phyloP scores from a whole-genome alignment of 495 filamentous ascomycete species.

The Aspergillus sclerotiicarbonarius region DNA sequence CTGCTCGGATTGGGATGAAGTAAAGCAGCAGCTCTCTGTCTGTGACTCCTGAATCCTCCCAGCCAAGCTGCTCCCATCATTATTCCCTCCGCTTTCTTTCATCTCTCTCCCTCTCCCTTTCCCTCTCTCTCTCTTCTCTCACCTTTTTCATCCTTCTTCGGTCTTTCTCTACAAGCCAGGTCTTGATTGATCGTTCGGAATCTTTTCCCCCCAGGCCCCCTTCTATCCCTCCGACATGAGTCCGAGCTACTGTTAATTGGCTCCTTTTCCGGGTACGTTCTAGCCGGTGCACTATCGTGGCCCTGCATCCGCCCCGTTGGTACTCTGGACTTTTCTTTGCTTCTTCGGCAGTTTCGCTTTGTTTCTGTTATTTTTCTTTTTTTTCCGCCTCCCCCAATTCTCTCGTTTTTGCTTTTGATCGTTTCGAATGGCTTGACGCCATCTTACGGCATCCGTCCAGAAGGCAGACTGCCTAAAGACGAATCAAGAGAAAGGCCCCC shows the following conservation, averaged over 20 bases:
- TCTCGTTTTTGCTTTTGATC: neutral
- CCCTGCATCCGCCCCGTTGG: constrained; percentile 1
- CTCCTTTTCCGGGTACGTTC: constrained; percentile 25
- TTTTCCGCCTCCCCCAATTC: constrained; percentile 10
- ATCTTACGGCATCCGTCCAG: constrained; percentile 5
- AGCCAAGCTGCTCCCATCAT: neutral
- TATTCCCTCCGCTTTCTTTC: constrained; percentile 2
- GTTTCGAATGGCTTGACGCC: neutral
- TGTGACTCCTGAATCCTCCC: constrained; percentile 11
- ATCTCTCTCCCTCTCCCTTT: constrained; percentile 8
- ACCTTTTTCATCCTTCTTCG: constrained; percentile 6
- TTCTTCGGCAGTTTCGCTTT: neutral
- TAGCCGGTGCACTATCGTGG: constrained; percentile 12
- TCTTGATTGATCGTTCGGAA: constrained; percentile 8
- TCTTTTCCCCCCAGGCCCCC: constrained; percentile 2
- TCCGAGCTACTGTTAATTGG: constrained; percentile 14
- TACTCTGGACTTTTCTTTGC: constrained; percentile 6
- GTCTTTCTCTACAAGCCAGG: neutral
- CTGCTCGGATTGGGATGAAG: neutral
- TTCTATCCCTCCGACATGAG: constrained; percentile 18
- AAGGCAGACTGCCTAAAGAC: neutral
- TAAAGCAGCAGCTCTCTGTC: neutral
- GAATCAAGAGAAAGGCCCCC: constrained; percentile 8
- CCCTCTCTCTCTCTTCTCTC: constrained; percentile 5
- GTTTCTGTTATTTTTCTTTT: constrained; percentile 1